A percentile compares a stretch with the other conserved stretches of the same genome.
Evolutionary conservation across 306 rosid species (phyloP).

Genomic region (Acacia melanoxylon): DNA sequence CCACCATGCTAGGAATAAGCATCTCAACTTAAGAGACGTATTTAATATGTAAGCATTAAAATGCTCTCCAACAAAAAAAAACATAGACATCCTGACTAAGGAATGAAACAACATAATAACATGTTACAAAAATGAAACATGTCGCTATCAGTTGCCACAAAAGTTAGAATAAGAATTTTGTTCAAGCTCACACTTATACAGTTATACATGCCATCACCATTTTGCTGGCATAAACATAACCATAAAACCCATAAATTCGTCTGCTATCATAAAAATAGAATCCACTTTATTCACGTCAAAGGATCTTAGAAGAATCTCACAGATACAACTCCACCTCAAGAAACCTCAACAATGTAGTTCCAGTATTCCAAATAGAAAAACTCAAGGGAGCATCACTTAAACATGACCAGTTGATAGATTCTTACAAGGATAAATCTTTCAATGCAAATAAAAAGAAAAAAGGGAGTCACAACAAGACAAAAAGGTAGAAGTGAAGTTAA

Average conservation of each 20-base stretch:
- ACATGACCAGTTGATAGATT: slow-evolving; percentile 7
- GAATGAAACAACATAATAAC: background rate
- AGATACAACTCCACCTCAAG: background rate
- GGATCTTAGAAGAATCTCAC: background rate
- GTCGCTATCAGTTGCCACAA: background rate
- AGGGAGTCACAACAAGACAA: background rate
- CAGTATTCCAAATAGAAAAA: slow-evolving; percentile 6
- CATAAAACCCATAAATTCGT: background rate
- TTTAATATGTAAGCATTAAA: background rate
- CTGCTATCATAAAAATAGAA: background rate
- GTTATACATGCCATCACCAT: background rate
- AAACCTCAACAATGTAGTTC: slow-evolving; percentile 13
- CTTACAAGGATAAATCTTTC: background rate
- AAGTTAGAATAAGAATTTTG: background rate
- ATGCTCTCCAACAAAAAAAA: background rate
- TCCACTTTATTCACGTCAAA: slow-evolving; percentile 21
- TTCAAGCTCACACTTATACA: slow-evolving; percentile 12
- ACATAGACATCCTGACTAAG: background rate
- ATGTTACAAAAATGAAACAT: background rate
- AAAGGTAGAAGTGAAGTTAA: background rate
- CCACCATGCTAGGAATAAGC: background rate
- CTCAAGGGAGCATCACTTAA: slow-evolving; percentile 8
- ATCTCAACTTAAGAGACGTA: background rate
- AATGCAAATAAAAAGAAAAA: background rate
- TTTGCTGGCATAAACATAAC: background rate